Evolutionary conservation across 225 moss, liverwort and hornwort species (phyloP).

Genomic region (Rhytidiadelphus loreus): DNA sequence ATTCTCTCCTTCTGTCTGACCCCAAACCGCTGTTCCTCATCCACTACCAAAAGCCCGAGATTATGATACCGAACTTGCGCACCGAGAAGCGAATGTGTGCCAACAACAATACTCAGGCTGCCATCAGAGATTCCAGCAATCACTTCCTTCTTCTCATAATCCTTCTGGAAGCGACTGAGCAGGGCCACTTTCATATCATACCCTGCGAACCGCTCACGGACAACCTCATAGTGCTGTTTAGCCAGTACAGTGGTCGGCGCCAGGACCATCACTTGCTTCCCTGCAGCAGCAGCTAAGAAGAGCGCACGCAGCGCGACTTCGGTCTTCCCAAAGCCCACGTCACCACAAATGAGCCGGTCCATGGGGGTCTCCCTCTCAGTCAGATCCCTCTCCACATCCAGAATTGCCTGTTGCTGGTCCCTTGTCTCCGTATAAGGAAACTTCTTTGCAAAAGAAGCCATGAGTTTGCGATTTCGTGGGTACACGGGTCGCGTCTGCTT

Average conservation of each 20-base stretch:
- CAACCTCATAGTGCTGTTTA: constrained; percentile 82
- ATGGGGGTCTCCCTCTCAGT: constrained; percentile 81
- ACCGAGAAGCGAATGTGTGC: constrained; percentile 88
- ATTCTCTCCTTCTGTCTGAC: constrained; percentile 90
- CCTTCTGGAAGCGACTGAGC: constrained; percentile 89
- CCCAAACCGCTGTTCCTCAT: constrained; percentile 93
- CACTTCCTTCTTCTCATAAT: constrained; percentile 70
- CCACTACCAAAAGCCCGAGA: constrained; percentile 79
- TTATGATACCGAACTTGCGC: constrained; percentile 71
- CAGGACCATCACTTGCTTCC: constrained; percentile 79
- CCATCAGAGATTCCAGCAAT: constrained; percentile 74
- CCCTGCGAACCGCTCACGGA: constrained; percentile 59
- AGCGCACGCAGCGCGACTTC: constrained; percentile 85
- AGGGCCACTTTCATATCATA: constrained; percentile 66
- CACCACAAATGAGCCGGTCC: constrained; percentile 89
- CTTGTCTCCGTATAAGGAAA: constrained; percentile 69
- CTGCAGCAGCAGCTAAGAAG: constrained; percentile 50
- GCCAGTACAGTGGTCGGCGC: constrained; percentile 83
- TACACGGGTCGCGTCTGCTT: constrained; percentile 76
- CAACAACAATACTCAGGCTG: constrained; percentile 65
- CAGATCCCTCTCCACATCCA: constrained; percentile 75
- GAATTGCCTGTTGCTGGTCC: constrained; percentile 77
- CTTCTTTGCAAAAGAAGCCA: constrained; percentile 46
- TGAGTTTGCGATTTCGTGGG: constrained; percentile 17
- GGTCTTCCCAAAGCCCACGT: constrained; percentile 93